Evolutionary conservation across 2,329 filamentous ascomycete genomes (phyloP).

Genomic region (Neonectria magnoliae): DNA sequence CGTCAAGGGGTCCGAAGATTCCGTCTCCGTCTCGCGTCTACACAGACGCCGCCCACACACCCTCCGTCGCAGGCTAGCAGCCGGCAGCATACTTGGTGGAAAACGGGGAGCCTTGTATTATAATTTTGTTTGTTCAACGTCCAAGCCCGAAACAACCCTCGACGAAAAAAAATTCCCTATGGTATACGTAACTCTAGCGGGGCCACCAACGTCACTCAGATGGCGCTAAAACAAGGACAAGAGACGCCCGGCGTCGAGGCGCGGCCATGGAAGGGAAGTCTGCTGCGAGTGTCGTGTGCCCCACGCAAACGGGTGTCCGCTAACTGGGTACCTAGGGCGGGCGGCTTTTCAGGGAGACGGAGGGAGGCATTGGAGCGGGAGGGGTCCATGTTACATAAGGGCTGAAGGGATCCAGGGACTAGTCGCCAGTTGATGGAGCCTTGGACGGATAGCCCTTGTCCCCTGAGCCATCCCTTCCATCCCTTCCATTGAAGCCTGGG

Average conservation of each 20-base stretch:
- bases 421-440: slow-evolving; percentile 10
- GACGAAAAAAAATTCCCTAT: not conserved
- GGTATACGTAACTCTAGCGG: slow-evolving; percentile 30
- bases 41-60: not conserved
- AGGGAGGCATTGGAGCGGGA: slow-evolving; percentile 16
- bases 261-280: not conserved
- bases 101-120: not conserved
- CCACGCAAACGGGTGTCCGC: slow-evolving; percentile 31
- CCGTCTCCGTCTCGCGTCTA: not conserved
- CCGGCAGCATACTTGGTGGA: not conserved
- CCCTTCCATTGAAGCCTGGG: slow-evolving; percentile 14
- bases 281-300: slow-evolving; percentile 28
- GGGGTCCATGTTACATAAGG: slow-evolving; percentile 14
- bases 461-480: not conserved
- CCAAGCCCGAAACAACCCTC: slow-evolving; percentile 10
- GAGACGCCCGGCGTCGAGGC: slow-evolving; percentile 7
- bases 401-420: slow-evolving; percentile 15
- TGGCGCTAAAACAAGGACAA: slow-evolving; percentile 28
- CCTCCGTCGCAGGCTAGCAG: not conserved
- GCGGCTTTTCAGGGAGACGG: slow-evolving; percentile 24
- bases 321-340: slow-evolving; percentile 10
- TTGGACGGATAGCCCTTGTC: not conserved
- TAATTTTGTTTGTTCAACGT: not conserved
- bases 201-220: slow-evolving; percentile 33
- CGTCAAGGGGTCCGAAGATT: not conserved